These are phyloP conservation scores for Truncatella angustata DNA, from an alignment of 2,329 filamentous ascomycete species.

Conservation along the genomic window DNA sequence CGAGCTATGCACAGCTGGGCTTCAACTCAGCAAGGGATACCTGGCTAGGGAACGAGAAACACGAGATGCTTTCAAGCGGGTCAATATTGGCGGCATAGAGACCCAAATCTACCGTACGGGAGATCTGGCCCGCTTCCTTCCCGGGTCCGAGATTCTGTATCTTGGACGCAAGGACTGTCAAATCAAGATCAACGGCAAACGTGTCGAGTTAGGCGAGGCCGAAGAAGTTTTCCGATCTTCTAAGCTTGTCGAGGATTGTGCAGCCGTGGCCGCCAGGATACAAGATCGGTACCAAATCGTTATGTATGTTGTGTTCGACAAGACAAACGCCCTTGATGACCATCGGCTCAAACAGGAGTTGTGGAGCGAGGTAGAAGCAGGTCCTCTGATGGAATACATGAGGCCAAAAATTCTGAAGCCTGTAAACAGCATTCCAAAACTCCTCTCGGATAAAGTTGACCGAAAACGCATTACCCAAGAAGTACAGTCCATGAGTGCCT, in stretches of 20 bases:
- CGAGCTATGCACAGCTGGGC: conserved; percentile 37
- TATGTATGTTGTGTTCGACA: neutral
- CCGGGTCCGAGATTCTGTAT: conserved; percentile 37
- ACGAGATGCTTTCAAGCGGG: conserved; percentile 28
- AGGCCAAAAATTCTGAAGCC: too few relatives aligned
- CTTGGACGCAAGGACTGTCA: conserved; percentile 46
- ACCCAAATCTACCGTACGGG: conserved; percentile 40
- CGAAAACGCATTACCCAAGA: too few relatives aligned
- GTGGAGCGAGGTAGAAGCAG: neutral
- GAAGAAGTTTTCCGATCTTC: conserved; percentile 27
- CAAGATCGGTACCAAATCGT: neutral
- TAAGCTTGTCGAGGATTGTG: neutral
- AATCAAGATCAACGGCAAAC: conserved; percentile 47
- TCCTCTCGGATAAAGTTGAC: too few relatives aligned
- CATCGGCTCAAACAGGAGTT: neutral
- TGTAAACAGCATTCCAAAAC: too few relatives aligned
- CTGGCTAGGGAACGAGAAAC: conserved; percentile 35
- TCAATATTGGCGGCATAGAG: neutral
- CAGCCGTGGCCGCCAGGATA: neutral
- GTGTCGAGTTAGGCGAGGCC: conserved; percentile 43
- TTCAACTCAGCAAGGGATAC: conserved; percentile 36
- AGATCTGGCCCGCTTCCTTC: conserved; percentile 18
- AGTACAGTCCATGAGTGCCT: too few relatives aligned
- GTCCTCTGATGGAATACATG: too few relatives aligned
- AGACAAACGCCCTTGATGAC: neutral